Base-by-base conservation (phyloP, 495 filamentous ascomycete species). In the Penicillium soppii region DNA sequence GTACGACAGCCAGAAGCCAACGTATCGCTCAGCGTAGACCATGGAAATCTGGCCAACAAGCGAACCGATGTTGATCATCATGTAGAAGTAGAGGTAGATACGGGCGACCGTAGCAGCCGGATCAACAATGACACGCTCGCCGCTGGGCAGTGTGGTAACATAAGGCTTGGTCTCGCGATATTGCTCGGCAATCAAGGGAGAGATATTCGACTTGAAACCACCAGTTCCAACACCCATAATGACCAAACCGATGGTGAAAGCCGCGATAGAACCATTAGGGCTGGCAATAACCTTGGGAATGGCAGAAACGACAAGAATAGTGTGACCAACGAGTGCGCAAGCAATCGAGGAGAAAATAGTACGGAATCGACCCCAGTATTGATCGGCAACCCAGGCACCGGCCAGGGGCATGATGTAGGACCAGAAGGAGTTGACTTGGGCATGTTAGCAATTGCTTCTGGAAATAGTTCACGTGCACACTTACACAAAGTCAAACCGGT, bases 1-100 rank as follows among this genome's bases (percentile, higher is more conserved):
- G 68, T 85, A 91, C 12, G 85, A 86, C 46, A 90, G 74, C 76
- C 81, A 91, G 72, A 89, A 91, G 17, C 88, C 88, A 47, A 90
- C 83, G 46, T 88, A 88, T 50, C 85, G 80, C 43, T 69, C 47
- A 12, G 68, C 45, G 42, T 66, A 76, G 57, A 52, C 77, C 53
- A 62, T 68, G 65, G 49, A 49, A 15, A 66, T 58, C 50, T 70
- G 50, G 46, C 62, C 53, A 27, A 45, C 7, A 32, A 83, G 43
- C 1, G 78, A 74, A 6, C 70, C 75, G 12, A 76, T 51, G 38
- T 79, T 79, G 44, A 91, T 84, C 69, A 87, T 85, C 54, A 70
- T 35, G 54, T 73, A 75, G 59, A 72, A 75, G 61, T 71, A 73
- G 1, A 72, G 52, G 16, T 68, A 73, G 57, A 73, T 68, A 22